Evolutionary conservation across 148 eudicot genomes (phyloP).

Genomic region (Chenopodium suecicum): DNA sequence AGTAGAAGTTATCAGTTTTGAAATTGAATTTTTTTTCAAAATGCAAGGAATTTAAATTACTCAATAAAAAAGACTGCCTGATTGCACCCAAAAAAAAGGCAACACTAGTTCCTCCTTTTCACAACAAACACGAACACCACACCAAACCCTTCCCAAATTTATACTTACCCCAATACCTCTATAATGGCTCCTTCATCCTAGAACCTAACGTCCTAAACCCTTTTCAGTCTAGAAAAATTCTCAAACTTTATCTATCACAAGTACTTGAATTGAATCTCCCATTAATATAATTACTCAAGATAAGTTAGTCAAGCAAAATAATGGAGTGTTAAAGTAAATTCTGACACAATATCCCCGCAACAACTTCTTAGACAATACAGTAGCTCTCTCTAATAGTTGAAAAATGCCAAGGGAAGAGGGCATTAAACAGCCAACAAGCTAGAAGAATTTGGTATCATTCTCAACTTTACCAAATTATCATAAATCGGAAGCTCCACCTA

Average conservation of each 20-base stretch:
- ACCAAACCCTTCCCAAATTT: neutral
- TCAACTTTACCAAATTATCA: neutral
- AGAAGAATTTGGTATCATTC: neutral
- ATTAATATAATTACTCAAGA: neutral
- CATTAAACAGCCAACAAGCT: too few relatives aligned
- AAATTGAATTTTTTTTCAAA: neutral
- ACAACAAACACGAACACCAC: neutral
- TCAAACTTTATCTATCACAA: neutral
- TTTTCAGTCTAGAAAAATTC: neutral
- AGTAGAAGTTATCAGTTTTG: slow-evolving; percentile 20
- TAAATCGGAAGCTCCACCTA: neutral
- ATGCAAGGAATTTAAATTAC: neutral
- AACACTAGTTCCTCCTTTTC: neutral
- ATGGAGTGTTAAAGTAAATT: too few relatives aligned
- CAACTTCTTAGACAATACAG: too few relatives aligned
- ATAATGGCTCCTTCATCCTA: neutral
- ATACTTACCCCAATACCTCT: neutral
- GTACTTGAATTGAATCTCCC: too few relatives aligned
- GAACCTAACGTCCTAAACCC: neutral
- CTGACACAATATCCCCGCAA: too few relatives aligned
- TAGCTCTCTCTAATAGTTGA: too few relatives aligned
- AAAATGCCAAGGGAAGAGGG: too few relatives aligned
- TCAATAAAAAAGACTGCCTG: neutral
- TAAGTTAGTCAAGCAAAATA: too few relatives aligned
- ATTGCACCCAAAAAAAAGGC: neutral